phyloP scores from a whole-genome alignment of 352 stramenopile species.

The Phytophthora lateralis region DNA sequence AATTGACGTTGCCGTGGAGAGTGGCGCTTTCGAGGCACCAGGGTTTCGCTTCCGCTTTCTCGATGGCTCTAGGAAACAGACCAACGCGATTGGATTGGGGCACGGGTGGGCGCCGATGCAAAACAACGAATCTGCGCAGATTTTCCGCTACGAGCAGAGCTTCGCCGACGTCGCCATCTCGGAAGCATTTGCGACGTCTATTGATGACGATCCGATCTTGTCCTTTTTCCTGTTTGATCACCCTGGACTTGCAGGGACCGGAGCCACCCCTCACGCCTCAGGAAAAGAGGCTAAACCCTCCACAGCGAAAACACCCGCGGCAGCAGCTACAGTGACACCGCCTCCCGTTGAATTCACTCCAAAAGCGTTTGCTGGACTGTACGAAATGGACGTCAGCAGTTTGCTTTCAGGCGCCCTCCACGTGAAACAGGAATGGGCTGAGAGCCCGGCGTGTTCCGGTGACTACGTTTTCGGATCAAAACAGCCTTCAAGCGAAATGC shows the following conservation, averaged over 20 bases:
- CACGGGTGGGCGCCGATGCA: slow-evolving; percentile 41
- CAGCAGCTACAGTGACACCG: slow-evolving; percentile 5
- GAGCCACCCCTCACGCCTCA: slow-evolving; percentile 9
- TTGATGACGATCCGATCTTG: slow-evolving; percentile 69
- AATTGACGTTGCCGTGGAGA: slow-evolving; percentile 58
- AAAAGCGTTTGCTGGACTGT: slow-evolving; percentile 51
- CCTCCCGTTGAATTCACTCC: slow-evolving; percentile 16
- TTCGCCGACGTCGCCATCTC: slow-evolving; percentile 53
- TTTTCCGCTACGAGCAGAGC: slow-evolving; percentile 54
- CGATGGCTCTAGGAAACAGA: slow-evolving; percentile 67
- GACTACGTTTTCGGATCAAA: slow-evolving; percentile 4
- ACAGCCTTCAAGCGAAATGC: slow-evolving; percentile 10
- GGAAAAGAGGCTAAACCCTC: slow-evolving; percentile 43
- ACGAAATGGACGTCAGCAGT: slow-evolving; percentile 69
- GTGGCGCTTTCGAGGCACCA: slow-evolving; percentile 46
- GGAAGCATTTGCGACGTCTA: slow-evolving; percentile 44
- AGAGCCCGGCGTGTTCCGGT: background rate
- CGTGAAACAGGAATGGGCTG: slow-evolving; percentile 56
- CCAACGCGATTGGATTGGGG: slow-evolving; percentile 33
- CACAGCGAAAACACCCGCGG: slow-evolving; percentile 14
- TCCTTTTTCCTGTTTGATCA: slow-evolving; percentile 72
- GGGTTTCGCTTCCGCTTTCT: slow-evolving; percentile 77
- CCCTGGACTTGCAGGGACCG: slow-evolving; percentile 25
- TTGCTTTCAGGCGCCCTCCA: slow-evolving; percentile 42
- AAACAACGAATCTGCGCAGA: slow-evolving; percentile 2